These are phyloP conservation scores for Moniliella sp. DNA, from an alignment of 1,284 basidiomycete genomes.

Conservation along the genomic window DNA sequence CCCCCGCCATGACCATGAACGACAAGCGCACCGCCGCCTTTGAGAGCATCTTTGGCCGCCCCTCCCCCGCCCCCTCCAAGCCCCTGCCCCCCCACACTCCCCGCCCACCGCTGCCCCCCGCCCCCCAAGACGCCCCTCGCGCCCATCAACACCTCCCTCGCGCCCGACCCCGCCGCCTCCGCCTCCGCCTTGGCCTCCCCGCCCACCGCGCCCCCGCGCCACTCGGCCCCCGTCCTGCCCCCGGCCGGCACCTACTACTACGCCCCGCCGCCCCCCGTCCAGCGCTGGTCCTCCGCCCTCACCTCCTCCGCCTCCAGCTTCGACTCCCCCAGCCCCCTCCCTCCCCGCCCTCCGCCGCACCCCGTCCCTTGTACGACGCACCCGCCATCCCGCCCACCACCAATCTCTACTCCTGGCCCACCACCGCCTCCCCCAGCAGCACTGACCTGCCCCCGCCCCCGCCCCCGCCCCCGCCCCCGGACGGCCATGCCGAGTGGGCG, in stretches of 20 bases:
- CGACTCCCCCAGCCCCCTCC: constrained; percentile 5
- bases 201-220: neutral
- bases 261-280: constrained; percentile 3
- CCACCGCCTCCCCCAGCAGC: too few species aligned
- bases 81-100: too few species aligned
- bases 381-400: too few species aligned
- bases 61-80: too few species aligned
- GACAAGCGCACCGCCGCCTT: constrained; percentile 27
- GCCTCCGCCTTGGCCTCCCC: neutral
- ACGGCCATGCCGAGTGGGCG: too few species aligned
- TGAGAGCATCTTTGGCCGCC: constrained; percentile 28
- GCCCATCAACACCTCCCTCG: neutral
- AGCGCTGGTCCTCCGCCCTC: too few species aligned
- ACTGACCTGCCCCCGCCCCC: too few species aligned
- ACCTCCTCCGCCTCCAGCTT: constrained; percentile 6
- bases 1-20: too few species aligned
- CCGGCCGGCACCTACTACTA: constrained; percentile 2
- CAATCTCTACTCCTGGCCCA: too few species aligned
- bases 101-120: constrained; percentile 7
- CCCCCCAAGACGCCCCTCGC: neutral
- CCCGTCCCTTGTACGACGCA: too few species aligned
- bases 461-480: too few species aligned
- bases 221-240: constrained; percentile 1
- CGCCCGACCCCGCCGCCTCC: neutral
- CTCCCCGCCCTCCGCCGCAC: too few species aligned